Evolutionary conservation across 2,329 filamentous ascomycete species (phyloP), one percentile per base, ranked within the genome.

Genomic region (Microcyclospora pomicola): DNA sequence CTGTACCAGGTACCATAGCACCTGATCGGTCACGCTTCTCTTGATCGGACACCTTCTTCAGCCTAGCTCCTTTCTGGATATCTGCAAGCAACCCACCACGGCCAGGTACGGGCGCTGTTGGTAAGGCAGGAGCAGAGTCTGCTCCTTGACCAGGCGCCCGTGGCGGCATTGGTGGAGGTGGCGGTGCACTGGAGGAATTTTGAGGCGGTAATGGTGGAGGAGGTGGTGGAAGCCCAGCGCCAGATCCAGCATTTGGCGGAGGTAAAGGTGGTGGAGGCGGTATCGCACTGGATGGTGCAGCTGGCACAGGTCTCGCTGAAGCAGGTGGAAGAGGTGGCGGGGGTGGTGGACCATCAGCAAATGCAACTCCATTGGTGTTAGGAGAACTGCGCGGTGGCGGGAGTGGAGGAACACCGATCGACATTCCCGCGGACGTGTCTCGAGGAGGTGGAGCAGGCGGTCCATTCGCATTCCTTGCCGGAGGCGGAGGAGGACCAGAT

Each of bases 11-110:
- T 32, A 84, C 73, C 27, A 67, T 54, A 16, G 78, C 80, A 3
- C 51, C 69, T 59, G 80, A 85, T 45, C 82, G 71, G 60, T 87
- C 81, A 49, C 73, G 67, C 58, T 87, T 82, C 59, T 83, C 68
- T 43, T 53, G 62, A 43, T 75, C 71, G 45, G 81, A 76, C 27
- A 88, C 81, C 62, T 87, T 88, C 62, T 79, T 85, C 51, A 91
- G 68, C 15, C 55, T 54, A 15, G 76, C 65, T 15, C 65, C 72
- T 43, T 74, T 75, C 45, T 82, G 77, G 45, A 91, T 91, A 52
- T 80, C 74, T 33, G 76, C 79, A 47, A 82, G 65, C 55, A 84
- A 62, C 38, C 75, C 80, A 45, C 67, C 66, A 49, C 72, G 77
- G 27, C 61, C 59, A 9, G 59, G 60, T 9, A 58, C 43, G 3